Evolutionary conservation across 345 rosid species (phyloP), one percentile per base, ranked within the genome.

Genomic region (Excoecaria agallocha): DNA sequence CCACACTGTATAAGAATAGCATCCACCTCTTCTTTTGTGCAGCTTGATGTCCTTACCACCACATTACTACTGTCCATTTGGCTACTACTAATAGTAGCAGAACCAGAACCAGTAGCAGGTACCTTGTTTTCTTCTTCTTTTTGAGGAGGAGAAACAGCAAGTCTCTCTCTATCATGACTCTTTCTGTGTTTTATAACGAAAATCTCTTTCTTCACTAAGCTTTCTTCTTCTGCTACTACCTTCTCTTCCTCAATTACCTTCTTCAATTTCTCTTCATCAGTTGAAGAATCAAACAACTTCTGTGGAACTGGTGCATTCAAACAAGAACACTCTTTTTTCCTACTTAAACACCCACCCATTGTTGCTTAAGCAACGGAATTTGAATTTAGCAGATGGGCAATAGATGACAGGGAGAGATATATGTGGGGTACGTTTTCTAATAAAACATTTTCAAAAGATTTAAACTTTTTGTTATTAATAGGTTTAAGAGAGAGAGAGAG

Each of bases 1-100:
- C 98, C 99, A 52, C 99, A 95, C 20, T 95, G 99, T 37, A 93
- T 91, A 66, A 95, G 84, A 74, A 95, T 93, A 46, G 98, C 98
- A 57, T 95, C 97, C 24, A 95, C 97, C 76, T 92, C 96, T 72
- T 95, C 99, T 37, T 89, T 87, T 3, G 86, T 85, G 74, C 91
- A 85, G 77, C 85, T 86, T 11, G 92, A 86, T 2, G 92, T 86
- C 77, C 91, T 84, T 45, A 80, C 69, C 79, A 71, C 83, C 49
- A 52, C 45, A 5, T 49, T 69, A 48, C 52, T 15, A 55, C 60
- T 48, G 16, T 81, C 62, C 10, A 48, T 25, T 66, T 82, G 82
- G 43, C 16, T 25, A 12, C 37, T 9, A 76, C 49, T 48, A 17
- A 24, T 63, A 8, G 13, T 38, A 56, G 4, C 41, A 46, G 54